Base-by-base conservation (phyloP, 176 grass and related monocot genomes). In the Oryza australiensis region DNA sequence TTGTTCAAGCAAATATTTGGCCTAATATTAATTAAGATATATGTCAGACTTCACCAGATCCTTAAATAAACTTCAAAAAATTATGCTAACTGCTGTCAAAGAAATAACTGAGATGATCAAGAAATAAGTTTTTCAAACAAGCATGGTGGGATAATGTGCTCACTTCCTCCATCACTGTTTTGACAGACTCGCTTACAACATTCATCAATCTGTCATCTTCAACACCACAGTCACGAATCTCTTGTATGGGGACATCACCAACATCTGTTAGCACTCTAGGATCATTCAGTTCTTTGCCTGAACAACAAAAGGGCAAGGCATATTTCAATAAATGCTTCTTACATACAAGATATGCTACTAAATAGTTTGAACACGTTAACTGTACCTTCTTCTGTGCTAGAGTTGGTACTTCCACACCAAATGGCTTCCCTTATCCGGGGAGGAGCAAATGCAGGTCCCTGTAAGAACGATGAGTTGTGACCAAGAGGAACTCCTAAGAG, bases 351-450 rank as follows among this genome's bases (percentile, higher is more conserved):
- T 15, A 0, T 41, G 45, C 12, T 55, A 63, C 18, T 68, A 11
- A 29, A 3, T n/a, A 78, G 9, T 34, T 66, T 6, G 41, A 26
- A 38, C 55, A 27, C 27, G 45, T 29, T 55, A 65, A 7, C 0
- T 41, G 9, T 86, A 98, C 96, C 96, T 88, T 91, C 92, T 88
- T 98, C 96, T 7, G 96, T 95, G 76, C 84, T 93, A 82, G 93
- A 95, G 69, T 98, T 98, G 82, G 96, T 98, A 80, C 96, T 98
- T 42, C 90, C 96, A 79, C 96, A 98, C 96, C 96, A 98, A 68
- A 98, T 98, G 76, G 96, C 96, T 73, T 98, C 93, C 75, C 96
- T 89, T 82, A 98, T 98, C 46, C 92, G 90, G 35, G 96, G 96
- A 57, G 96, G 96, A 26, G 96, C 96, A 93, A 98, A 98, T 27